Evolutionary conservation across 352 stramenopile species (phyloP), one percentile per base, ranked within the genome.

Genomic region (Phytophthora foliorum): DNA sequence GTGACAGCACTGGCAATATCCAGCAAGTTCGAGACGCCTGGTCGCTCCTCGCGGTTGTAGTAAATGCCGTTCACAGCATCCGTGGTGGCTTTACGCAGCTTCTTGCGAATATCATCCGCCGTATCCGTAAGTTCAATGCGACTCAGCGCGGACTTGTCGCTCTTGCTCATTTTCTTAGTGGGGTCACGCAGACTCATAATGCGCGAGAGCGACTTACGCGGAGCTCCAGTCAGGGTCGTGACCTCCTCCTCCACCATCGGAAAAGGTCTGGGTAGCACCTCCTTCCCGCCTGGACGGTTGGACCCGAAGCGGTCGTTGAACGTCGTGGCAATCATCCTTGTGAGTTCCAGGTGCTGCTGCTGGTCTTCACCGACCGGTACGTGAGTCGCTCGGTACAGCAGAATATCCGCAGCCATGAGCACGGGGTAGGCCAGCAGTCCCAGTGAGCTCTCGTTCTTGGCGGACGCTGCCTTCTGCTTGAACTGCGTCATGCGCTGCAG

Each of bases 401-500:
- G 79, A 63, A 99, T 99, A 77, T 99, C 98, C 3, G 98, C 95
- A 16, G 98, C 97, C 98, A 99, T 99, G 32, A 99, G 89, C 41
- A 99, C 91, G 0, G 98, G 98, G 75, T 99, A 99, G 19, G 95
- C 92, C 61, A 99, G 91, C 29, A 99, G 78, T n/a, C 97, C 97
- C 22, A 98, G 73, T 6, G 91, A 93, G 45, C 74, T 86, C 58
- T 91, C 81, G 53, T 67, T 83, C 44, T 82, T 81, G 93, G 98
- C 67, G 14, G 63, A 57, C 49, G 92, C 88, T 17, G 91, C 77
- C 80, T 99, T 99, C 63, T 99, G 97, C 81, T 99, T 99, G 85
- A 98, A 99, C 84, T 99, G 98, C 60, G 98, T 99, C 98, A 99
- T 99, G 61, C 98, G 92, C 71, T 99, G 93, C 38, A 99, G 80